Evolutionary conservation across 1,139 yeast species (phyloP).

Genomic region (Pichia sp.): DNA sequence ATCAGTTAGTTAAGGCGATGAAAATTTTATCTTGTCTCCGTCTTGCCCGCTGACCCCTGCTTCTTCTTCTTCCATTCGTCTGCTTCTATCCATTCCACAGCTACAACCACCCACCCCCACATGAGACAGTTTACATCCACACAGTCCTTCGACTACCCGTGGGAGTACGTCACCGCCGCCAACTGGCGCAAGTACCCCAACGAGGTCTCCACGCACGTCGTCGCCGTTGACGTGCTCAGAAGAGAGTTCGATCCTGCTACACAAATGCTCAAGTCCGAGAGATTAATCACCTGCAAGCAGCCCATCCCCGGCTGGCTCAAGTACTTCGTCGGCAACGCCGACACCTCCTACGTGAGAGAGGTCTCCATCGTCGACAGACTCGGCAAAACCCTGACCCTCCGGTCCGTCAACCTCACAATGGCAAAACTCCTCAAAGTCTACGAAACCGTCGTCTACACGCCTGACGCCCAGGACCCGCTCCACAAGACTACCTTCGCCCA

Average conservation of each 20-base stretch:
- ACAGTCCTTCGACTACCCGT: slow-evolving; percentile 74
- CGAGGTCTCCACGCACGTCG: slow-evolving; percentile 89
- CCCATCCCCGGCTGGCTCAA: slow-evolving; percentile 83
- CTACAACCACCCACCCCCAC: too few relatives aligned
- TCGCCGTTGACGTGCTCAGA: slow-evolving; percentile 84
- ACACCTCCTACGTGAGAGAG: slow-evolving; percentile 81
- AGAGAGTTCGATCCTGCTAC: slow-evolving; percentile 61
- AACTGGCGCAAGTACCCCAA: slow-evolving; percentile 98
- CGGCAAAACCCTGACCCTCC: slow-evolving; percentile 64
- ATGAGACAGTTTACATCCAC: slow-evolving; percentile 79
- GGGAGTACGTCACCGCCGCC: slow-evolving; percentile 96
- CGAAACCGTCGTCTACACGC: slow-evolving; percentile 79
- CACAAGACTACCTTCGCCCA: slow-evolving; percentile 67
- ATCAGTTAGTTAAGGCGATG: too few relatives aligned
- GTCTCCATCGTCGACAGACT: slow-evolving; percentile 79
- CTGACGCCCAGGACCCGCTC: slow-evolving; percentile 53
- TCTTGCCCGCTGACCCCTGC: too few relatives aligned
- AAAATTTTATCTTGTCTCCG: too few relatives aligned
- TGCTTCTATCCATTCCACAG: too few relatives aligned
- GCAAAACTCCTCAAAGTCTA: slow-evolving; percentile 72
- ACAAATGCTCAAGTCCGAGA: slow-evolving; percentile 70
- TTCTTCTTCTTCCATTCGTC: too few relatives aligned
- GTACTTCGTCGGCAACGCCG: slow-evolving; percentile 70
- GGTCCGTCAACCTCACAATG: slow-evolving; percentile 88
- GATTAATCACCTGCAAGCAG: slow-evolving; percentile 88